Conservation (phyloP, 2,329 filamentous ascomycete species). For the Orbilia blumenaviensis region DNA sequence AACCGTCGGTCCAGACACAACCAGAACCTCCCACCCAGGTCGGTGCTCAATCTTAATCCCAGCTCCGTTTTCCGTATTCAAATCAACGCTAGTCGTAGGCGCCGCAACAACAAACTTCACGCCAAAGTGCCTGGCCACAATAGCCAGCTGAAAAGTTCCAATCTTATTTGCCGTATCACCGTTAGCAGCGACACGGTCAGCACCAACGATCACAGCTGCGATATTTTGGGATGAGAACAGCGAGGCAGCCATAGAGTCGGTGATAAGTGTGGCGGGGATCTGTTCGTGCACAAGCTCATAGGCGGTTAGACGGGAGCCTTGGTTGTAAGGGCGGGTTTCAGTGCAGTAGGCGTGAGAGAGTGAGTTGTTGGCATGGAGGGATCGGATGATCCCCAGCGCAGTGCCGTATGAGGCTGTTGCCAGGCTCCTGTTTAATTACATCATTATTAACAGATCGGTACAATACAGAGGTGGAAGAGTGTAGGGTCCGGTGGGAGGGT, state of each 20-base stretch:
- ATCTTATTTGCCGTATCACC: constrained; percentile 99
- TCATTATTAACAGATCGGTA: not conserved
- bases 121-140: constrained; percentile 86
- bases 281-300: constrained; percentile 95
- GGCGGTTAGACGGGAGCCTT: constrained; percentile 91
- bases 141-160: constrained; percentile 89
- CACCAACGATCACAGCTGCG: constrained; percentile 88
- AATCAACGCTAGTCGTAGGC: constrained; percentile 91
- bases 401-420: constrained; percentile 98
- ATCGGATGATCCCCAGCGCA: constrained; percentile 90
- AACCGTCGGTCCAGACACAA: constrained; percentile 53
- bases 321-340: constrained; percentile 96
- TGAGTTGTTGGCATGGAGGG: constrained; percentile 72
- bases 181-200: constrained; percentile 93
- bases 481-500: not conserved
- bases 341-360: constrained; percentile 92
- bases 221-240: constrained; percentile 78
- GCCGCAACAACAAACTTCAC: constrained; percentile 95
- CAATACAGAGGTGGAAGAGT: constrained; percentile 52
- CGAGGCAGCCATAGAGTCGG: constrained; percentile 94
- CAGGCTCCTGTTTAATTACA: constrained; percentile 70
- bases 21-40: constrained; percentile 75
- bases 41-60: constrained; percentile 93
- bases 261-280: constrained; percentile 90
- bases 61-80: constrained; percentile 77